Evolutionary conservation across 2,329 filamentous ascomycete species (phyloP), one percentile per base, ranked within the genome.

Genomic region (Amesomyces nigricolor): DNA sequence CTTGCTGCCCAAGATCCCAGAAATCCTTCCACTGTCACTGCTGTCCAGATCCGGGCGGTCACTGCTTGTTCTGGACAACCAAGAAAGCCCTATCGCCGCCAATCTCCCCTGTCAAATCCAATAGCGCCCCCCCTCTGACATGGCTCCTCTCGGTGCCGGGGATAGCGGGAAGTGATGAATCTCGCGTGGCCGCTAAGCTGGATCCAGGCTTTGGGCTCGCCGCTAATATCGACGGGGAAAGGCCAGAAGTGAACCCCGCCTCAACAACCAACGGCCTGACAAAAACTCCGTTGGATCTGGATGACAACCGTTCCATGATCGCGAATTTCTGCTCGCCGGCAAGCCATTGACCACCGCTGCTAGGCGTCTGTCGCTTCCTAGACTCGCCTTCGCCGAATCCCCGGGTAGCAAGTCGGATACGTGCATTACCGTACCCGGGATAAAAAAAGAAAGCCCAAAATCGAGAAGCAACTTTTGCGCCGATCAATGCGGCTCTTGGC

Each of bases 401-500:
- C 22, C 32, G 11, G 32, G 32, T 35, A 11, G 39, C 19, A 29
- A 8, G 47, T 29, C 14, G 47, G 38, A 42, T 22, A 42, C n/a
- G 5, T 13, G 47, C 40, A 40, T 42, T 14, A 46, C 13, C 35
- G 17, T 26, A 7, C 9, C 32, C 44, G 13, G 19, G 30, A 11
- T 55, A 45, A 40, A 55, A 52, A 58, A 56, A 46, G 47, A 51
- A 46, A 14, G 1, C 9, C 22, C 7, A 16, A 42, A 52, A 17
- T 26, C 22, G 47, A 47, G 32, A 51, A 44, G 40, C n/a, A 8
- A 16, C 26, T 14, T 45, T 40, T 40, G 26, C 47, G 56, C 43
- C 51, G 51, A 54, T 54, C 51, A 35, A 58, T 58, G 56, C 47
- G 56, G 55, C 56, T 58, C 56, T 57, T 53, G 43, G 51, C 47